Percentiles rank a stretch among this genome's conserved stretches.
Conservation (phyloP, 768 basidiomycete species). For the Suillus weaverae region DNA sequence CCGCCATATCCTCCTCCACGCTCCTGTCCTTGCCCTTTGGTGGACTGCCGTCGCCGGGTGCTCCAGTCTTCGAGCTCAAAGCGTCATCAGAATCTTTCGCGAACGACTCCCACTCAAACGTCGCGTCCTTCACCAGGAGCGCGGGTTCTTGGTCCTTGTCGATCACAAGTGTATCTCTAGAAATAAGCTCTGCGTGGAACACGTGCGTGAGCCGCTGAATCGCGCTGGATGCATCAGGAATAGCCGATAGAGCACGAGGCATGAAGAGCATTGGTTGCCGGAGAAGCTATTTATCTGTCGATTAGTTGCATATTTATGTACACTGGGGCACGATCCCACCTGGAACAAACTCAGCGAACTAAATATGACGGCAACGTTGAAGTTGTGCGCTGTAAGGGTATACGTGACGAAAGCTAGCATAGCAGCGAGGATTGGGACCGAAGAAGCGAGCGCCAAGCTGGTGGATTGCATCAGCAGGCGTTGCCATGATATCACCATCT, state of each 20-base stretch:
- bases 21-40: neutral
- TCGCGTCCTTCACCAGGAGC: slow-evolving; percentile 51
- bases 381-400: slow-evolving; percentile 50
- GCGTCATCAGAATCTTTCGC: slow-evolving; percentile 8
- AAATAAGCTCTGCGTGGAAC: slow-evolving; percentile 49
- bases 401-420: slow-evolving; percentile 70
- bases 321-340: slow-evolving; percentile 21
- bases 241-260: slow-evolving; percentile 59
- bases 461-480: neutral
- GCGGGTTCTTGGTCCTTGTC: slow-evolving; percentile 49
- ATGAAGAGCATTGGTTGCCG: slow-evolving; percentile 71
- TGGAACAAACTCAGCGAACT: slow-evolving; percentile 65
- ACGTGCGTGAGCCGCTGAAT: slow-evolving; percentile 50
- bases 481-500: neutral
- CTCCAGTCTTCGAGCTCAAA: neutral
- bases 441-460: slow-evolving; percentile 44
- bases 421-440: slow-evolving; percentile 64
- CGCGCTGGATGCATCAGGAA: slow-evolving; percentile 65
- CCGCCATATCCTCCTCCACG: slow-evolving; percentile 11
- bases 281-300: slow-evolving; percentile 42
- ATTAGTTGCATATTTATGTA: neutral
- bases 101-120: slow-evolving; percentile 62
- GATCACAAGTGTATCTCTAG: slow-evolving; percentile 42
- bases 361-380: slow-evolving; percentile 70
- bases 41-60: neutral